Percentiles rank a stretch among this genome's conserved stretches.
Evolutionary conservation across 2,329 filamentous ascomycete genomes (phyloP).

Genomic region (Sphaerostilbella broomeana): DNA sequence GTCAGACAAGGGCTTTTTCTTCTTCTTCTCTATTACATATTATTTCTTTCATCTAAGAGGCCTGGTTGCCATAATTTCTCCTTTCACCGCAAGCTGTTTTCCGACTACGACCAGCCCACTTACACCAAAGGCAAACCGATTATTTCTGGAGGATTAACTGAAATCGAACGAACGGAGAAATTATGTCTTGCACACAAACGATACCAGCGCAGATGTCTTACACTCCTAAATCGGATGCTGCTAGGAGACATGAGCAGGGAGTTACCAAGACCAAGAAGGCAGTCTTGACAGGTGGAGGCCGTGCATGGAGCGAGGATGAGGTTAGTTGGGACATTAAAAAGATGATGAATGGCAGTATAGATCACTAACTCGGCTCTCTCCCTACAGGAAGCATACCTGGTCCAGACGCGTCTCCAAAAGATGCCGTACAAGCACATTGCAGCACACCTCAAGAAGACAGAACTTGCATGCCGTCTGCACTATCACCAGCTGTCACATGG

Average conservation of each 20-base stretch:
- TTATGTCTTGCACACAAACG: conserved; percentile 47
- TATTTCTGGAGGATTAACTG: not conserved
- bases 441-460: conserved; percentile 77
- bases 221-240: conserved; percentile 45
- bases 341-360: not conserved
- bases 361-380: conserved; percentile 4
- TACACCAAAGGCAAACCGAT: conserved; percentile 17
- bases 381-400: conserved; percentile 72
- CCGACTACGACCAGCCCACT: no score
- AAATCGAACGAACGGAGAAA: not conserved
- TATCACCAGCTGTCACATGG: conserved; percentile 82
- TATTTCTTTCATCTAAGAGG: not conserved
- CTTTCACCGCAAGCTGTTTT: no score
- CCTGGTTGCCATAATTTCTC: conserved; percentile 3
- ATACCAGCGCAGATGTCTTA: conserved; percentile 39
- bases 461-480: conserved; percentile 79
- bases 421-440: conserved; percentile 91
- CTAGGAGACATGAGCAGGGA: conserved; percentile 53
- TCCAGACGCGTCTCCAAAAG: conserved; percentile 78
- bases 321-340: conserved; percentile 37
- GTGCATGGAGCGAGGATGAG: conserved; percentile 83
- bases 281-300: conserved; percentile 65
- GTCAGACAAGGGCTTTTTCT: not conserved
- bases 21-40: not conserved
- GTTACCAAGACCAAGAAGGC: conserved; percentile 61